Evolutionary conservation across 2,329 filamentous ascomycete species (phyloP).

Genomic region (Aspergillus aculeatus): DNA sequence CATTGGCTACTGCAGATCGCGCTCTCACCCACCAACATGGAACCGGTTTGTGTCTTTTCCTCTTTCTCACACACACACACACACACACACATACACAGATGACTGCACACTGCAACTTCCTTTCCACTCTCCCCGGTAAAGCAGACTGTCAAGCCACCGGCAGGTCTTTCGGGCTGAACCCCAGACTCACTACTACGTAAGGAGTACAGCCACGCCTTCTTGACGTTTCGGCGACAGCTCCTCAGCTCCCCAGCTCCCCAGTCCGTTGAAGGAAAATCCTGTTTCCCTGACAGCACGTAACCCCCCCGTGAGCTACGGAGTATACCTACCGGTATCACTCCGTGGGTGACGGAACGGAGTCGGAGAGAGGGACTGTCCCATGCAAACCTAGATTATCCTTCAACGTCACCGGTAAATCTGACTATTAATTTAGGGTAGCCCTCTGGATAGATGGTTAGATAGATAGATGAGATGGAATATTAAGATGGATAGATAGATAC

Average conservation of each 20-base stretch:
- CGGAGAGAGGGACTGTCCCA: neutral
- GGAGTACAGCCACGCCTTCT: neutral
- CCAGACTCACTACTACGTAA: neutral
- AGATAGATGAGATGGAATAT: no score
- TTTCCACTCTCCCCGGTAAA: no score
- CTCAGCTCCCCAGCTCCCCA: neutral
- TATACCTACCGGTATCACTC: neutral
- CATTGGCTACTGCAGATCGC: slow-evolving; percentile 4
- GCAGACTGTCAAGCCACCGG: neutral
- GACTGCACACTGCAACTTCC: no score
- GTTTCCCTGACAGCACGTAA: neutral
- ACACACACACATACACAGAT: no score
- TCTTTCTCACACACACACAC: neutral
- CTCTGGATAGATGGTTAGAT: neutral
- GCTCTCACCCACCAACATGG: slow-evolving; percentile 11
- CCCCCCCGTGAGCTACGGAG: neutral
- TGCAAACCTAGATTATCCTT: neutral
- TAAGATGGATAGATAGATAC: no score
- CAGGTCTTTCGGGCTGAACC: neutral
- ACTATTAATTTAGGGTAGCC: neutral
- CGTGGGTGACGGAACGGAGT: neutral
- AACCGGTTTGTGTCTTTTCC: slow-evolving; percentile 11
- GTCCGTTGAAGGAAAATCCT: neutral
- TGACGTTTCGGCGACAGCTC: neutral
- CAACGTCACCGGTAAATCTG: neutral